Evolutionary conservation across 1,139 yeast genomes (phyloP).

Genomic region (Debaryomycetaceae sp.): DNA sequence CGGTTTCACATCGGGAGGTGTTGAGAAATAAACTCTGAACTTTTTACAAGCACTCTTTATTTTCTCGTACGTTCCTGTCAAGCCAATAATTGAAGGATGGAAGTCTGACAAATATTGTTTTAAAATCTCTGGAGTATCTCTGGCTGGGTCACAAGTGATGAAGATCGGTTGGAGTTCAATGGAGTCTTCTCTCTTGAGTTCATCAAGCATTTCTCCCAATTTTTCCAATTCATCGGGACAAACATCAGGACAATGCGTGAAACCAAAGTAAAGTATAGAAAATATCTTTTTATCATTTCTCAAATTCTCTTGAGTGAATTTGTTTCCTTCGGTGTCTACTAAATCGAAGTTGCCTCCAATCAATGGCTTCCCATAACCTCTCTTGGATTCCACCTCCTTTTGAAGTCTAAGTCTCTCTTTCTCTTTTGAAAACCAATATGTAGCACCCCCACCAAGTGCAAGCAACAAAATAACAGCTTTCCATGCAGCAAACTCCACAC

Average conservation of each 20-base stretch:
- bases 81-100: conserved; percentile 83
- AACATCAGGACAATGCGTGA: conserved; percentile 95
- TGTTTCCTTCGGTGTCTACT: conserved; percentile 64
- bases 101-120: conserved; percentile 80
- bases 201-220: conserved; percentile 72
- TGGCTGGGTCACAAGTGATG: conserved; percentile 93
- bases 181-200: conserved; percentile 51
- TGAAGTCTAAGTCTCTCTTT: conserved; percentile 71
- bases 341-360: conserved; percentile 88
- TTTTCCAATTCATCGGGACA: conserved; percentile 97
- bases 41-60: conserved; percentile 81
- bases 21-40: conserved; percentile 90
- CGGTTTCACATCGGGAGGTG: conserved; percentile 89
- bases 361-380: conserved; percentile 87
- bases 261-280: conserved; percentile 85
- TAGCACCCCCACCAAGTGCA: conserved; percentile 65
- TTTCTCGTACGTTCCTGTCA: conserved; percentile 86
- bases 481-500: conserved; percentile 82
- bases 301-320: conserved; percentile 73
- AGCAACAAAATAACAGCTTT: conserved; percentile 69
- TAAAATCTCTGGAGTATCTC: conserved; percentile 83
- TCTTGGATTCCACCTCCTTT: conserved; percentile 76
- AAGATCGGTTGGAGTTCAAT: conserved; percentile 78
- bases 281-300: conserved; percentile 59
- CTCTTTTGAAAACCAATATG: conserved; percentile 67